Conservation (phyloP, 2,329 filamentous ascomycete genomes). For the Fusarium kyushuense region DNA sequence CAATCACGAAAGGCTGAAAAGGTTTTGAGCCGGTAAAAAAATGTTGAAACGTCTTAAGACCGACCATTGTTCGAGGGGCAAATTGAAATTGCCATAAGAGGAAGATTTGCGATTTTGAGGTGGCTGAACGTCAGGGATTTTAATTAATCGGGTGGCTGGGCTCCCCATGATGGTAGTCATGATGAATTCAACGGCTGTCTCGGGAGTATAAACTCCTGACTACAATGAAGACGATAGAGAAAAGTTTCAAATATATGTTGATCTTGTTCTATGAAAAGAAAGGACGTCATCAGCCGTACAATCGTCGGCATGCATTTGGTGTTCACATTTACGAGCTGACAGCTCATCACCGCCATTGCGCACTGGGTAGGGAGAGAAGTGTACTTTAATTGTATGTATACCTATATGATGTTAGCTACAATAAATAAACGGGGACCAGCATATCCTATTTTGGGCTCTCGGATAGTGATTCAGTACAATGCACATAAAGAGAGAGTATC, state of each 20-base stretch:
- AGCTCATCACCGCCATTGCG: not conserved
- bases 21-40: not conserved
- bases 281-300: constrained; percentile 4
- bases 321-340: not conserved
- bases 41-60: constrained; percentile 1
- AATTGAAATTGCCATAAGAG: constrained; percentile 1
- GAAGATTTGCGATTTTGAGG: constrained; percentile 10
- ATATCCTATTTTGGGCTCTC: not conserved
- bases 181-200: constrained; percentile 26
- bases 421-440: not conserved
- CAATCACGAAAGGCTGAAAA: not conserved
- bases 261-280: constrained; percentile 1
- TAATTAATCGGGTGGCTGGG: constrained; percentile 36
- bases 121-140: constrained; percentile 27
- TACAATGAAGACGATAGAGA: constrained; percentile 10
- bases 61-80: not conserved
- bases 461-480: not conserved
- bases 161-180: constrained; percentile 27
- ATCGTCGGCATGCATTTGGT: not conserved
- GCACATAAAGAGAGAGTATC: not conserved
- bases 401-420: not conserved
- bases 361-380: not conserved
- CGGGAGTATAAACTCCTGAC: constrained; percentile 21
- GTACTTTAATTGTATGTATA: not conserved
- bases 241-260: constrained; percentile 3